Conservation (phyloP, 305 asterid genomes). For the Euphrasia arctica region DNA sequence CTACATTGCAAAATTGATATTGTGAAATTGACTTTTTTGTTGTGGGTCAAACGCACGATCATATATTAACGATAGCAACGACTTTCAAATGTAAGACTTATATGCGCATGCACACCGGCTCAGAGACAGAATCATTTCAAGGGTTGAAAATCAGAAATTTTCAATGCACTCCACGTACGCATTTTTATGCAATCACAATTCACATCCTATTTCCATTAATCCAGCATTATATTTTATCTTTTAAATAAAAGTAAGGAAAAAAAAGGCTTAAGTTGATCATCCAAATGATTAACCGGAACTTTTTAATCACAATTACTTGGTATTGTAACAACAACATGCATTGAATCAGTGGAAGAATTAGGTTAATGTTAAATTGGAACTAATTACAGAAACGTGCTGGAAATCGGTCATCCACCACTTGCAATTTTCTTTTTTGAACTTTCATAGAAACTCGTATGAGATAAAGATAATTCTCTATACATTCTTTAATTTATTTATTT, state of each 20-base stretch:
- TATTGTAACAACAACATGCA: not conserved
- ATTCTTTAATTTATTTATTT: not conserved
- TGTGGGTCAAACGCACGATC: not conserved
- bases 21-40: not conserved
- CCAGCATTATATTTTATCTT: too few species aligned
- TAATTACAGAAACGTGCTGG: not conserved
- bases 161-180: too few species aligned
- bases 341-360: not conserved
- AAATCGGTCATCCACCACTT: constrained; percentile 11
- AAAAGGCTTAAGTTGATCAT: too few species aligned
- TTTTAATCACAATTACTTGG: too few species aligned
- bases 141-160: too few species aligned
- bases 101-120: not conserved
- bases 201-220: too few species aligned
- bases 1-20: not conserved
- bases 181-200: too few species aligned
- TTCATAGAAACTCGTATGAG: not conserved
- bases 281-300: too few species aligned
- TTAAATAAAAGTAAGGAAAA: too few species aligned
- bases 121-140: too few species aligned
- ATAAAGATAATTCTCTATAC: too few species aligned
- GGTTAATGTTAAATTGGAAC: not conserved
- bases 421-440: not conserved
- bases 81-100: not conserved
- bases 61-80: not conserved